Evolutionary conservation across 768 basidiomycete species (phyloP).

Genomic region (Leccinum boreale): DNA sequence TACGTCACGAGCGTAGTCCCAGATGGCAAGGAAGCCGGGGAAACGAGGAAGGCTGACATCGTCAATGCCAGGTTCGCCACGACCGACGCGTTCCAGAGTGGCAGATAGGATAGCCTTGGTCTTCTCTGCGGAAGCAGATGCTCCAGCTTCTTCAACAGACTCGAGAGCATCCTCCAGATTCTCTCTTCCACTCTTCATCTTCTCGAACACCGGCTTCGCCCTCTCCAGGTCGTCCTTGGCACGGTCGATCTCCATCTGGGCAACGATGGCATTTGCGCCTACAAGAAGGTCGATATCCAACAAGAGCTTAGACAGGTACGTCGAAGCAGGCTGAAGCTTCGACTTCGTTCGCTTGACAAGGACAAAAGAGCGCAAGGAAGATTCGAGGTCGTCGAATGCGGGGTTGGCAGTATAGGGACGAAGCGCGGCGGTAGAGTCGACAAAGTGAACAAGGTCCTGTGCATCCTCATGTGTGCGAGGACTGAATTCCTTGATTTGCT

Average conservation of each 20-base stretch:
- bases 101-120: constrained; percentile 58
- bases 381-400: constrained; percentile 86
- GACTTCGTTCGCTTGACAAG: constrained; percentile 94
- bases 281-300: constrained; percentile 87
- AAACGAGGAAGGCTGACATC: constrained; percentile 67
- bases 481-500: constrained; percentile 90
- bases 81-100: constrained; percentile 74
- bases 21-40: constrained; percentile 77
- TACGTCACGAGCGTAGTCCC: constrained; percentile 85
- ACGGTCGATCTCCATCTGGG: constrained; percentile 67
- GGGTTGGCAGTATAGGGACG: constrained; percentile 62
- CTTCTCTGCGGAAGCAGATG: constrained; percentile 46
- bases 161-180: constrained; percentile 78
- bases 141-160: constrained; percentile 70
- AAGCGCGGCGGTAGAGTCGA: constrained; percentile 81
- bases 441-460: constrained; percentile 94
- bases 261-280: constrained; percentile 82
- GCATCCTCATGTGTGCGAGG: constrained; percentile 92
- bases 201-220: constrained; percentile 80
- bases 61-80: constrained; percentile 68
- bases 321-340: constrained; percentile 90
- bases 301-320: constrained; percentile 88
- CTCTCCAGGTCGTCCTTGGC: constrained; percentile 68
- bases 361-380: constrained; percentile 88
- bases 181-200: constrained; percentile 75